A percentile compares a stretch with the other conserved stretches of the same genome.
Conservation (phyloP, 352 stramenopile species). For the Hyaloperonospora arabidopsidis region DNA sequence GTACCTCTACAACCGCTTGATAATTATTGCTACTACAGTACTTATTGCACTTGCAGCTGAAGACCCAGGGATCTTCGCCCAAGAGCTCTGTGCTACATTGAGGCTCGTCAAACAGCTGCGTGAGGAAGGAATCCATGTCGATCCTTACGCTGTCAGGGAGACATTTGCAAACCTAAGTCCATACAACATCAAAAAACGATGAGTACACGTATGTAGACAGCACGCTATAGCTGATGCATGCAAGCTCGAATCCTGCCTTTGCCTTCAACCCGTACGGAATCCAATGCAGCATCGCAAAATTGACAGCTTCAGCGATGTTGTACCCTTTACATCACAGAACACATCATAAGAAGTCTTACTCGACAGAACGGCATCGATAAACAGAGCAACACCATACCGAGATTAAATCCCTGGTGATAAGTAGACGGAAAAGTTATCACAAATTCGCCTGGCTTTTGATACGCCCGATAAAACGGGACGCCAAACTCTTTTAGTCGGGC, state of each 20-base stretch:
- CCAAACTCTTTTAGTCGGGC: constrained; percentile 69
- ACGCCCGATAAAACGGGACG: constrained; percentile 72
- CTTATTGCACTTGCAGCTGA: constrained; percentile 61
- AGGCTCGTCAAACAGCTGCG: constrained; percentile 46
- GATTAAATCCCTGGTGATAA: constrained; percentile 87
- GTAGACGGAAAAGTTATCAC: constrained; percentile 88
- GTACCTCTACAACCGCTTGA: constrained; percentile 47
- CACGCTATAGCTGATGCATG: neutral
- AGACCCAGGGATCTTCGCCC: constrained; percentile 61
- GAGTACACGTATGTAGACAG: neutral
- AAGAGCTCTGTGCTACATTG: constrained; percentile 26
- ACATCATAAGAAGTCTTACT: neutral
- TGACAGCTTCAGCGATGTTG: constrained; percentile 88
- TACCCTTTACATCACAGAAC: constrained; percentile 44
- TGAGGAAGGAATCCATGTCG: constrained; percentile 80
- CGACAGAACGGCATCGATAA: neutral
- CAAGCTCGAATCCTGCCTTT: constrained; percentile 33
- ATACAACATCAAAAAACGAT: neutral
- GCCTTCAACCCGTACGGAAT: constrained; percentile 69
- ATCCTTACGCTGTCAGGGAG: constrained; percentile 75
- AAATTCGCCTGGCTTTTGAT: constrained; percentile 86
- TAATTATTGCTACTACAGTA: constrained; percentile 56
- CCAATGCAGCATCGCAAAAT: constrained; percentile 86
- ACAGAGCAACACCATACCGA: constrained; percentile 36
- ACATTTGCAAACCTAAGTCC: constrained; percentile 70